A percentile compares a stretch with the other conserved stretches of the same genome.
Conservation (phyloP, 495 filamentous ascomycete genomes). For the Saxophila tyrrhenica region DNA sequence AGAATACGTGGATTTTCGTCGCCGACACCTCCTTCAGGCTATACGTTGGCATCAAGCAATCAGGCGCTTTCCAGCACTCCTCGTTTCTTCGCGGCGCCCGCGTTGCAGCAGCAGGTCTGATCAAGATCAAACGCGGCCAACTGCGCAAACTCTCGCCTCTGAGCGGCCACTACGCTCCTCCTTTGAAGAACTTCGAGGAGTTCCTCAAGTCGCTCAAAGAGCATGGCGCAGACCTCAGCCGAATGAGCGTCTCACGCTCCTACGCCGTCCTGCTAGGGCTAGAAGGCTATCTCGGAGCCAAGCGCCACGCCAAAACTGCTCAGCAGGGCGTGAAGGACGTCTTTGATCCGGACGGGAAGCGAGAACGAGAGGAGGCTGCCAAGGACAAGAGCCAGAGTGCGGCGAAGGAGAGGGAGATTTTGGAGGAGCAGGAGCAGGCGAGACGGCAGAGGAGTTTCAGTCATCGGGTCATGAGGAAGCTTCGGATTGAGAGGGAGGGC, state of each 20-base stretch:
- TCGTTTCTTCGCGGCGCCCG: slow-evolving; percentile 75
- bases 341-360: slow-evolving; percentile 34
- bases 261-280: slow-evolving; percentile 76
- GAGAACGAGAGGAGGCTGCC: slow-evolving; percentile 33
- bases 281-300: slow-evolving; percentile 58
- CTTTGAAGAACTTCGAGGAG: slow-evolving; percentile 62
- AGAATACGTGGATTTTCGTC: slow-evolving; percentile 86
- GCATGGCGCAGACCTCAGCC: slow-evolving; percentile 66
- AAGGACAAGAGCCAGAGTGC: slow-evolving; percentile 42
- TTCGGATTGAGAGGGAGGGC: slow-evolving; percentile 12
- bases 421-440: slow-evolving; percentile 29
- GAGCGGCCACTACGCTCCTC: slow-evolving; percentile 80
- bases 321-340: slow-evolving; percentile 26
- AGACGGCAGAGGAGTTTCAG: slow-evolving; percentile 26
- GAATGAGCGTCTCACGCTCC: slow-evolving; percentile 63
- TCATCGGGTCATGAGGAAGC: slow-evolving; percentile 23
- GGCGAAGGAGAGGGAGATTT: slow-evolving; percentile 33
- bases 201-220: slow-evolving; percentile 64
- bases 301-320: slow-evolving; percentile 43
- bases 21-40: slow-evolving; percentile 76
- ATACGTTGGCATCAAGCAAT: slow-evolving; percentile 84
- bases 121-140: slow-evolving; percentile 72
- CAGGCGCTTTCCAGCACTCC: slow-evolving; percentile 80
- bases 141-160: slow-evolving; percentile 47
- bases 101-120: slow-evolving; percentile 67